phyloP scores from a whole-genome alignment of 148 eudicot species.

The Fagopyrum tataricum region DNA sequence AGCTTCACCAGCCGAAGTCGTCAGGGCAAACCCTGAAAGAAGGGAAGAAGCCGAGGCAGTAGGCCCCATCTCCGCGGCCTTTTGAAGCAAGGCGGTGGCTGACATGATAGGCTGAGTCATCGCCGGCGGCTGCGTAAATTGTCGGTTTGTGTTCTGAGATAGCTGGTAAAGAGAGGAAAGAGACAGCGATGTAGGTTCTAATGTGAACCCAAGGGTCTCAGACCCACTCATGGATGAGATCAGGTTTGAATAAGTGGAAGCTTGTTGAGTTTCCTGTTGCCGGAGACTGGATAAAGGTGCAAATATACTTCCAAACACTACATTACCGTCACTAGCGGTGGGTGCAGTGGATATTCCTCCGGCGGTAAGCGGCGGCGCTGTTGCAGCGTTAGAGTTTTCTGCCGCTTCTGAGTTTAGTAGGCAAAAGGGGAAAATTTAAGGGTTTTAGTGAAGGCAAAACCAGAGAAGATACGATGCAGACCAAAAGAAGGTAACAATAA shows the following conservation, averaged over 20 bases:
- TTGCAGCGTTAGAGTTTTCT: not conserved
- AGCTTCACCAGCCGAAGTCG: constrained; percentile 11
- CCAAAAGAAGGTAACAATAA: not conserved
- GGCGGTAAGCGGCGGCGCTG: too few species aligned
- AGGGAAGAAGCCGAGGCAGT: constrained; percentile 42
- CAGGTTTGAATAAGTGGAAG: constrained; percentile 2
- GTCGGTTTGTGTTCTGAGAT: constrained; percentile 17
- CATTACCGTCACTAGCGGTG: constrained; percentile 17
- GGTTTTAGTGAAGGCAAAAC: not conserved
- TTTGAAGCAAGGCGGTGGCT: constrained; percentile 72
- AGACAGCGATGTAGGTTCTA: constrained; percentile 47
- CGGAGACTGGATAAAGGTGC: constrained; percentile 23
- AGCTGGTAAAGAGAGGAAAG: constrained; percentile 45
- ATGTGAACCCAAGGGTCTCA: not conserved
- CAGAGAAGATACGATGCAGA: not conserved
- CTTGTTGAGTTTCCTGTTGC: not conserved
- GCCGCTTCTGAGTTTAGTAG: not conserved
- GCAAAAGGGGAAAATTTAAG: not conserved
- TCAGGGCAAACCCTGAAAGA: constrained; percentile 47
- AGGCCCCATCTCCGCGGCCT: constrained; percentile 70
- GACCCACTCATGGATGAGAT: too few species aligned
- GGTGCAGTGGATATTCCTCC: not conserved
- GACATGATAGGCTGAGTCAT: constrained; percentile 28
- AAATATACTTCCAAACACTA: constrained; percentile 30
- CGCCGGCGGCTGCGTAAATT: constrained; percentile 10